Evolutionary conservation across 2,329 filamentous ascomycete genomes (phyloP), one percentile per base, ranked within the genome.

Genomic region (Tolypocladium nubicola): DNA sequence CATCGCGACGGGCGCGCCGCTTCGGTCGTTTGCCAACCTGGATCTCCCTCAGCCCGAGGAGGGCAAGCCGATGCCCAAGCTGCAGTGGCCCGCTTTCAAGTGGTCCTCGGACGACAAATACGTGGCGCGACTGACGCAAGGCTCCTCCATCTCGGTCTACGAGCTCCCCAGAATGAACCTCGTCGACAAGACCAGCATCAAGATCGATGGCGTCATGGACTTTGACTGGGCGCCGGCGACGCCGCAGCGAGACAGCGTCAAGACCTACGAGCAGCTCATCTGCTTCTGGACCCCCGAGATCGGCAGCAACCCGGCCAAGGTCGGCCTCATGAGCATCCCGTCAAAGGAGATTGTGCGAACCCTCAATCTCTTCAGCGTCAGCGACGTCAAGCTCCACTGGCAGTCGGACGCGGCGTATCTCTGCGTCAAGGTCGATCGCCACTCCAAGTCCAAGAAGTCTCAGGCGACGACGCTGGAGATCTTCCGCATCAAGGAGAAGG

Each of bases 221-320:
- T 99, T 99, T 70, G 94, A 99, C 72, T 99, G 94, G 94, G 90
- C 91, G 0, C 94, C 94, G 19, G 84, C 90, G 21, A 89, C 84
- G 14, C 85, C 89, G 13, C 84, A 85, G 69, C 86, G 93, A 60
- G 91, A 96, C 2, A 86, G 90, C 56, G 75, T 95, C 74, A 97
- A 95, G 81, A 84, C 79, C 7, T 95, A 97, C 73, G 94, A 99
- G 77, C 94, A 97, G 72, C 83, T 99, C 6, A 86, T 99, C 75
- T 96, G 89, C 78, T 99, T 92, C 84, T 99, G 94, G 94, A 97
- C 94, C 26, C 94, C 94, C 53, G 94, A 99, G 74, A 90, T 97
- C 62, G 93, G 92, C 70, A 96, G 90, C 80, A 97, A 96, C 76
- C 95, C 94, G 47, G 94, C 94, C 67, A 96, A 95, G 79, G 94